Conservation (phyloP, 805 yeast species). For the Ogataea trehaloabstinens region DNA sequence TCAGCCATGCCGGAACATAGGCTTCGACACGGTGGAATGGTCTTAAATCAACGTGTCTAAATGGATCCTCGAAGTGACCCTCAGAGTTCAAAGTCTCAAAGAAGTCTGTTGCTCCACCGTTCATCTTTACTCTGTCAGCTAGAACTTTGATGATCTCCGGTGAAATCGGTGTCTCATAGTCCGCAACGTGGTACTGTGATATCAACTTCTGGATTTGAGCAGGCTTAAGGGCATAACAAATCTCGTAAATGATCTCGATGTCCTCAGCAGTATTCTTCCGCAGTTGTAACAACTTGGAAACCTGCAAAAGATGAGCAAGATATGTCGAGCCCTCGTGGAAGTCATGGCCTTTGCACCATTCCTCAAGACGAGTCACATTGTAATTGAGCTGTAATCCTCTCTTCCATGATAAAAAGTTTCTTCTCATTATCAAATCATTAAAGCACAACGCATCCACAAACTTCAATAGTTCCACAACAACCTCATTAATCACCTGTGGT, state of each 20-base stretch:
- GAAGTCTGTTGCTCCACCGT: conserved; percentile 58
- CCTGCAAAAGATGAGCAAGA: conserved; percentile 84
- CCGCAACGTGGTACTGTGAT: conserved; percentile 86
- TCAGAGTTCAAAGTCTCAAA: conserved; percentile 67
- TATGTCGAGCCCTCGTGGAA: conserved; percentile 83
- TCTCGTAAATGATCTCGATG: conserved; percentile 87
- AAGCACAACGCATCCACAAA: conserved; percentile 92
- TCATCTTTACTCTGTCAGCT: conserved; percentile 71
- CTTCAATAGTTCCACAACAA: conserved; percentile 75
- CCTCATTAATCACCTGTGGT: conserved; percentile 77
- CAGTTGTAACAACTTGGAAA: conserved; percentile 88
- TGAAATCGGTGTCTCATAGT: conserved; percentile 90
- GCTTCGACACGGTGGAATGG: conserved; percentile 83
- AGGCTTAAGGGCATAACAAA: conserved; percentile 91
- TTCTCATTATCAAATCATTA: conserved; percentile 92
- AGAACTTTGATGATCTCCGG: conserved; percentile 76
- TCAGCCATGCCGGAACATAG: conserved; percentile 92
- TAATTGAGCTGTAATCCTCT: conserved; percentile 95
- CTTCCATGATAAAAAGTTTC: conserved; percentile 94
- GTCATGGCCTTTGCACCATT: conserved; percentile 96
- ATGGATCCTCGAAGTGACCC: conserved; percentile 82
- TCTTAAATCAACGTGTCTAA: conserved; percentile 67
- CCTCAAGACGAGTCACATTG: conserved; percentile 93
- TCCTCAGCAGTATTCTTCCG: conserved; percentile 88
- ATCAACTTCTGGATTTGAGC: conserved; percentile 93